phyloP scores from a whole-genome alignment of 768 basidiomycete species.

The Aureoboletus auriporus region DNA sequence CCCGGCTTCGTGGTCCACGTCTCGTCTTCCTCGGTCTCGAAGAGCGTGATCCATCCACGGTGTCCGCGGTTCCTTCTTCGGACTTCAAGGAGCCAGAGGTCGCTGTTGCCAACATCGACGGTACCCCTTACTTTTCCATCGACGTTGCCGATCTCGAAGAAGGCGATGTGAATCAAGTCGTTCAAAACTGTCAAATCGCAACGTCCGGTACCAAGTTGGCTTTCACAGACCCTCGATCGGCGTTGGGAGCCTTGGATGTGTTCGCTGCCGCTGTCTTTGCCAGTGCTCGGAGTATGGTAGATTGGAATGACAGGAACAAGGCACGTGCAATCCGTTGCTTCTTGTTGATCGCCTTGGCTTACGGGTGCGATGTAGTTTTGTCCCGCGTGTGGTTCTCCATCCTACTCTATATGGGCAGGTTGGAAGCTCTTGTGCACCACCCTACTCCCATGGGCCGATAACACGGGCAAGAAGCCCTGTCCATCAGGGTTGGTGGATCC shows the following conservation, averaged over 20 bases:
- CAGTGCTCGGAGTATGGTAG: conserved; percentile 73
- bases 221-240: conserved; percentile 66
- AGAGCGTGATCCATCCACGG: conserved; percentile 46
- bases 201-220: conserved; percentile 38
- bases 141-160: conserved; percentile 60
- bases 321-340: conserved; percentile 29
- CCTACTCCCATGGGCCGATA: conserved; percentile 71
- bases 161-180: conserved; percentile 38
- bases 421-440: conserved; percentile 89
- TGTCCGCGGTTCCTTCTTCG: conserved; percentile 57
- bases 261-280: conserved; percentile 78
- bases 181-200: conserved; percentile 35
- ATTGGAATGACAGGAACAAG: conserved; percentile 92
- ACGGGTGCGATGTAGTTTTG: conserved; percentile 61
- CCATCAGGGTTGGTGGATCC: conserved; percentile 54
- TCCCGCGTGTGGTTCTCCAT: conserved; percentile 76
- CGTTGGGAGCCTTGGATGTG: conserved; percentile 51
- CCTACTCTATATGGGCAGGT: conserved; percentile 89
- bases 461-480: conserved; percentile 61
- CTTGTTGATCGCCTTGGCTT: background rate
- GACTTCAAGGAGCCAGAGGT: conserved; percentile 56
- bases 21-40: conserved; percentile 80
- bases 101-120: conserved; percentile 59
- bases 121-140: conserved; percentile 83
- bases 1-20: conserved; percentile 53